Percentiles rank a stretch among this genome's conserved stretches.
Evolutionary conservation across 2,329 filamentous ascomycete genomes (phyloP).

Genomic region (Fusarium floridanum): DNA sequence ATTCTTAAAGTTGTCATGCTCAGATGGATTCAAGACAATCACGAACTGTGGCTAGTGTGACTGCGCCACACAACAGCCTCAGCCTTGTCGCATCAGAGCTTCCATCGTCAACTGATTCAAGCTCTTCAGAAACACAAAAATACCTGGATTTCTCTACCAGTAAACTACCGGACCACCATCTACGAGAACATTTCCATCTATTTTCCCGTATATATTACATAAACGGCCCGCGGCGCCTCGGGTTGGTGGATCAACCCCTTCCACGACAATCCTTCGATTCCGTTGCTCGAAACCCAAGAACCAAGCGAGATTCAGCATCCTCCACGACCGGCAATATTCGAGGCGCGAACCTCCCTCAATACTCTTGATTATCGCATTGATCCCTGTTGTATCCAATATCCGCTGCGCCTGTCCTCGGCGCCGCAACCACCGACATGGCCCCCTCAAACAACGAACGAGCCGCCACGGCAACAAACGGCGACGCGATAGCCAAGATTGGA

Average conservation of each 20-base stretch:
- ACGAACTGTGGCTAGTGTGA: conserved; percentile 16
- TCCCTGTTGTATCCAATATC: accelerated
- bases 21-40: not conserved
- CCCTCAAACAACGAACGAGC: conserved; percentile 20
- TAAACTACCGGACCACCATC: not conserved
- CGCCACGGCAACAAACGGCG: conserved; percentile 33
- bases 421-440: conserved; percentile 21
- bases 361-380: not conserved
- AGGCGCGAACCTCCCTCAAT: not conserved
- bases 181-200: not conserved
- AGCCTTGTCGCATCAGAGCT: conserved; percentile 30
- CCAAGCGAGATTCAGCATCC: not conserved
- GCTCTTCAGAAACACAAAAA: not conserved
- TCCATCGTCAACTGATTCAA: conserved; percentile 13
- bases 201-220: too few relatives aligned
- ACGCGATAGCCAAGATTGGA: conserved; percentile 48
- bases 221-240: not conserved
- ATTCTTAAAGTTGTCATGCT: not conserved
- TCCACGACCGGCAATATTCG: not conserved
- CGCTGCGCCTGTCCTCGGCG: not conserved
- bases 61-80: conserved; percentile 25
- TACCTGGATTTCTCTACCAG: not conserved
- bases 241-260: not conserved
- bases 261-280: not conserved
- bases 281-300: not conserved